These are phyloP conservation scores for Alternaria ventricosa DNA, from an alignment of 2,329 filamentous ascomycete genomes.

Conservation along the genomic window DNA sequence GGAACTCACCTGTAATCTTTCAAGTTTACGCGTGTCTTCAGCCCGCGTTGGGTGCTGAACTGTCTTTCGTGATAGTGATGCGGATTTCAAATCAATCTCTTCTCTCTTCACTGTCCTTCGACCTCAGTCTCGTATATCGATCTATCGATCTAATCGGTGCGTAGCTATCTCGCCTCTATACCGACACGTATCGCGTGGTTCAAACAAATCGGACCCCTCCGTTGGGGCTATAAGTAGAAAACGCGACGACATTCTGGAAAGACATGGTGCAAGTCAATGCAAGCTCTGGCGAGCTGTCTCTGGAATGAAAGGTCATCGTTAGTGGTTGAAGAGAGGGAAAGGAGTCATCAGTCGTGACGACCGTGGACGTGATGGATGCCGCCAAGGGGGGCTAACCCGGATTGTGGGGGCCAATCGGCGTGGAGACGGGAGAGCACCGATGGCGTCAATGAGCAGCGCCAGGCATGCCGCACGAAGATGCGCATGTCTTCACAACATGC, in stretches of 20 bases:
- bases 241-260: slow-evolving; percentile 34
- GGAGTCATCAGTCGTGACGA: slow-evolving; percentile 28
- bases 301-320: slow-evolving; percentile 36
- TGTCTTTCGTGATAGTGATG: background rate
- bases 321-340: slow-evolving; percentile 29
- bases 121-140: slow-evolving; percentile 3
- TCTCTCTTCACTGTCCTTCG: background rate
- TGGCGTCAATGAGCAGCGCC: slow-evolving; percentile 16
- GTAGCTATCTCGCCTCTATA: slow-evolving; percentile 36
- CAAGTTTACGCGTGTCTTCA: slow-evolving; percentile 1
- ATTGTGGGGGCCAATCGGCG: slow-evolving; percentile 27
- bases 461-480: background rate
- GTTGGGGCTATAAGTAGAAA: slow-evolving; percentile 59
- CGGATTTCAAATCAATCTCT: background rate
- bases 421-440: slow-evolving; percentile 13
- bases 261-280: slow-evolving; percentile 24
- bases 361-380: slow-evolving; percentile 13
- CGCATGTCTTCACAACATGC: slow-evolving; percentile 1
- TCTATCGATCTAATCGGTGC: slow-evolving; percentile 26
- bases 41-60: background rate
- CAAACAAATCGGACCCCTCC: slow-evolving; percentile 58
- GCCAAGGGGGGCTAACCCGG: slow-evolving; percentile 26
- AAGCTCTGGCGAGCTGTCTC: slow-evolving; percentile 36
- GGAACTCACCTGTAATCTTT: slow-evolving; percentile 12
- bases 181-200: slow-evolving; percentile 40